A percentile compares a stretch with the other conserved stretches of the same genome.
Evolutionary conservation across 2,329 filamentous ascomycete genomes (phyloP).

Genomic region (Cladosporium sp.): DNA sequence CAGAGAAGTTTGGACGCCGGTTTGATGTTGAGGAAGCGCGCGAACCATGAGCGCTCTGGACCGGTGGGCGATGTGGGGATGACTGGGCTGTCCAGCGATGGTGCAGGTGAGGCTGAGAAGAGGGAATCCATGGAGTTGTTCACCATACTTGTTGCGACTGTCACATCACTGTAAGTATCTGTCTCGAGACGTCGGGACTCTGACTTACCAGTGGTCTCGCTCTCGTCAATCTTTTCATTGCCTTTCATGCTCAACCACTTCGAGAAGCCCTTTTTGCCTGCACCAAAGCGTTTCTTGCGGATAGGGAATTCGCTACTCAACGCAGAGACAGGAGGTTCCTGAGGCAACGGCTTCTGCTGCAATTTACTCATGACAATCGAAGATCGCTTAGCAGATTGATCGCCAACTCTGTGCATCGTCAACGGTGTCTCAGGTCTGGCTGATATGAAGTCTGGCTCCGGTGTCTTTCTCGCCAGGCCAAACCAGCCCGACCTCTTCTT

Average conservation of each 20-base stretch:
- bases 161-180: neutral
- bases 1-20: constrained; percentile 73
- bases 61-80: constrained; percentile 30
- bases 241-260: constrained; percentile 51
- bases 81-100: constrained; percentile 44
- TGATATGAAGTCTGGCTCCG: constrained; percentile 13
- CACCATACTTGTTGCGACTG: constrained; percentile 23
- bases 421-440: neutral
- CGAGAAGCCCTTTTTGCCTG: constrained; percentile 46
- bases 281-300: constrained; percentile 32
- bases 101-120: constrained; percentile 33
- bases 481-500: constrained; percentile 49
- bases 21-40: constrained; percentile 83
- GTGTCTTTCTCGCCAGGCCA: constrained; percentile 29
- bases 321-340: constrained; percentile 28
- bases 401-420: constrained; percentile 15
- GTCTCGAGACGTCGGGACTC: neutral
- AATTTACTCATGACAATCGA: constrained; percentile 25
- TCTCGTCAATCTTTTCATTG: constrained; percentile 22
- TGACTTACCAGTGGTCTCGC: constrained; percentile 16
- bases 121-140: constrained; percentile 27
- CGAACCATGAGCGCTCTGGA: constrained; percentile 72
- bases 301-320: constrained; percentile 43
- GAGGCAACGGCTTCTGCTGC: constrained; percentile 24
- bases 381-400: constrained; percentile 17